Percentiles rank a stretch among this genome's conserved stretches.
phyloP scores from a whole-genome alignment of 805 yeast genomes.

The Metschnikowia aberdeeniae region DNA sequence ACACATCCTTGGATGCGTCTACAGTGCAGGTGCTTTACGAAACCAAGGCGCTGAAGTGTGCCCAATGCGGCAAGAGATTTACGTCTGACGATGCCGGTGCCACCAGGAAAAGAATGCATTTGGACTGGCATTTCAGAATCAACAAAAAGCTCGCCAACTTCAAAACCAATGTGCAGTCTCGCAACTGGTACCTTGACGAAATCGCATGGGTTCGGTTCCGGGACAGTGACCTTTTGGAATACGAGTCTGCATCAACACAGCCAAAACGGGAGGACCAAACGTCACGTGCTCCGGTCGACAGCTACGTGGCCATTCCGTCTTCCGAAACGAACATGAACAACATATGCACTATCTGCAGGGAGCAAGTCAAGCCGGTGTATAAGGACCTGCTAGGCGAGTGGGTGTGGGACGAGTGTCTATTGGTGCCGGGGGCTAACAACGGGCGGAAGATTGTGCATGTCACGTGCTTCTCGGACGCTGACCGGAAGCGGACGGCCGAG shows the following conservation, averaged over 20 bases:
- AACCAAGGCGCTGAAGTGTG: conserved; percentile 74
- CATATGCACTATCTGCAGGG: conserved; percentile 40
- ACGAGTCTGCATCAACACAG: conserved; percentile 11
- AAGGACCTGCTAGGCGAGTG: conserved; percentile 44
- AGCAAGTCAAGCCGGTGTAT: conserved; percentile 39
- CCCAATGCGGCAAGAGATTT: conserved; percentile 86
- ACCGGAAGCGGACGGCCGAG: conserved; percentile 28
- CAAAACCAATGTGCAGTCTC: conserved; percentile 51
- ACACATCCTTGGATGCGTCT: conserved; percentile 30
- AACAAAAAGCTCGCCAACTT: conserved; percentile 58
- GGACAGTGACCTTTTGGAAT: conserved; percentile 53
- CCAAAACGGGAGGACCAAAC: conserved; percentile 6
- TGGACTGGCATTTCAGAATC: conserved; percentile 95
- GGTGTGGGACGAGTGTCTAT: conserved; percentile 41
- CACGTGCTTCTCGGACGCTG: conserved; percentile 37
- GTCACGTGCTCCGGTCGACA: neutral
- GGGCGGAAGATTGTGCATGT: conserved; percentile 40
- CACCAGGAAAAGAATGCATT: conserved; percentile 56
- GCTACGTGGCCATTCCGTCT: conserved; percentile 62
- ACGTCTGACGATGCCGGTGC: conserved; percentile 54
- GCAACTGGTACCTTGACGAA: conserved; percentile 79
- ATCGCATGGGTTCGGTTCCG: conserved; percentile 69
- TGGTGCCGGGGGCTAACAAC: conserved; percentile 33
- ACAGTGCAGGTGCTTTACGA: conserved; percentile 45
- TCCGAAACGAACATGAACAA: conserved; percentile 49